phyloP scores from a whole-genome alignment of 176 grass and related monocot species.

The Eragrostis nindensis region DNA sequence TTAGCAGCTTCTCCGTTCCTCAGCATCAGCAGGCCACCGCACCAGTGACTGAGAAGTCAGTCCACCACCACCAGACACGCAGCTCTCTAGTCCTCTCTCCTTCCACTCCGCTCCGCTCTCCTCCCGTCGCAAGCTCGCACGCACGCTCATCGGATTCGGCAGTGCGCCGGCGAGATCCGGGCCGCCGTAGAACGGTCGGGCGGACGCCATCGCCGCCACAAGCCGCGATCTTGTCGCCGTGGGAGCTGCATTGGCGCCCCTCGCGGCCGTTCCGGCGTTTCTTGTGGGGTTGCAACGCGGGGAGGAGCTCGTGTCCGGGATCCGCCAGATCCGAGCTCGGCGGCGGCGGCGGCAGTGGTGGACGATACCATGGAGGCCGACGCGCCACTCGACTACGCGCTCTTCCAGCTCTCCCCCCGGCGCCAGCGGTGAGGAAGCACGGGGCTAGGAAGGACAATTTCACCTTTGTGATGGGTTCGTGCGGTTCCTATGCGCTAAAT shows the following conservation, averaged over 20 bases:
- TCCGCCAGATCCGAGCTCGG: slow-evolving; percentile 55
- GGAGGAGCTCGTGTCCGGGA: slow-evolving; percentile 32
- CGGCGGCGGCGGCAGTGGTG: slow-evolving; percentile 7
- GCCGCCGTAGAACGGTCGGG: not conserved
- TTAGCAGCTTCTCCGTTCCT: slow-evolving; percentile 26
- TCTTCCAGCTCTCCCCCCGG: slow-evolving; percentile 93
- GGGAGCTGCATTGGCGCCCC: slow-evolving; percentile 52
- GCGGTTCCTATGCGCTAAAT: slow-evolving; percentile 32
- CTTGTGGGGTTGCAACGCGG: slow-evolving; percentile 7
- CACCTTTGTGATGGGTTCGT: slow-evolving; percentile 19
- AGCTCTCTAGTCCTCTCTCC: slow-evolving; percentile 48
- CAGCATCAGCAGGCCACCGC: not conserved
- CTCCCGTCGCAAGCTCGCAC: slow-evolving; percentile 20
- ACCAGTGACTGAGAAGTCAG: slow-evolving; percentile 28
- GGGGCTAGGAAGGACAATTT: slow-evolving; percentile 6
- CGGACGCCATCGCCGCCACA: not conserved
- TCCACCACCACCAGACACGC: slow-evolving; percentile 40
- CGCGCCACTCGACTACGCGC: slow-evolving; percentile 78
- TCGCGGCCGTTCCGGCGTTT: slow-evolving; percentile 38
- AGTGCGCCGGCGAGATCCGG: slow-evolving; percentile 49
- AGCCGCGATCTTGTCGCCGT: slow-evolving; percentile 38
- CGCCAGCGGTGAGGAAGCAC: slow-evolving; percentile 69
- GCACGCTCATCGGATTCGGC: slow-evolving; percentile 43
- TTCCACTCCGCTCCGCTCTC: slow-evolving; percentile 45
- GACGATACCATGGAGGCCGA: slow-evolving; percentile 65